Evolutionary conservation across 805 yeast genomes (phyloP), one percentile per base, ranked within the genome.

Genomic region (Saccharomycopsis vini): DNA sequence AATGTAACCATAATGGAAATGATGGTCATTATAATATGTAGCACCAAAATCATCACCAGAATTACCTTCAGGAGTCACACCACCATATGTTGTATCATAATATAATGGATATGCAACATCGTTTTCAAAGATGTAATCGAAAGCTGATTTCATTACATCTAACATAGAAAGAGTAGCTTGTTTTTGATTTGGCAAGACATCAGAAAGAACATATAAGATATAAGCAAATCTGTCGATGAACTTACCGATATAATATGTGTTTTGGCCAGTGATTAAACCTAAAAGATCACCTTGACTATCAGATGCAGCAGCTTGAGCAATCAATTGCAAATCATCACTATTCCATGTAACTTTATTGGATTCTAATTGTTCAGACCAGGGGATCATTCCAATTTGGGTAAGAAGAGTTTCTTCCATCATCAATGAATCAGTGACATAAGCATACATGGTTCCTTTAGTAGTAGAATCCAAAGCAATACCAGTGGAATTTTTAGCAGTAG

Each of bases 1-100:
- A 46, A 62, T 66, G 57, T 73, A 74, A 18, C 77, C 76, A 51
- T 72, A 73, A 52, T 73, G 79, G 69, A 72, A 73, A 52, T 74
- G 78, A 52, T 74, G 79, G 55, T 74, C 78, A 53, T 73, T 72
- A 54, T 73, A 73, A 55, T 63, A 65, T n/a, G 68, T 63, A 42
- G 71, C 55, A 21, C 78, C 79, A 54, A 56, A 73, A 48, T 73
- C 78, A n/a, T 61, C 63, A 29, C 65, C 63, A 22, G 66, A 52
- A 45, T 71, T 72, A 44, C 74, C 73, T 41, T 68, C 56, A 1
- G 78, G 67, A 9, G 75, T 68, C 10, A 74, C 63, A 40, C 79
- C 79, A 30, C 66, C 65, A 50, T 57, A 72, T 45, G 55, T 66
- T 15, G 75, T 72, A 52, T 74, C 78, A 52, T 73, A 71, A 58